Evolutionary conservation across 768 basidiomycete species (phyloP).

Genomic region (Phanerochaete carnosa): DNA sequence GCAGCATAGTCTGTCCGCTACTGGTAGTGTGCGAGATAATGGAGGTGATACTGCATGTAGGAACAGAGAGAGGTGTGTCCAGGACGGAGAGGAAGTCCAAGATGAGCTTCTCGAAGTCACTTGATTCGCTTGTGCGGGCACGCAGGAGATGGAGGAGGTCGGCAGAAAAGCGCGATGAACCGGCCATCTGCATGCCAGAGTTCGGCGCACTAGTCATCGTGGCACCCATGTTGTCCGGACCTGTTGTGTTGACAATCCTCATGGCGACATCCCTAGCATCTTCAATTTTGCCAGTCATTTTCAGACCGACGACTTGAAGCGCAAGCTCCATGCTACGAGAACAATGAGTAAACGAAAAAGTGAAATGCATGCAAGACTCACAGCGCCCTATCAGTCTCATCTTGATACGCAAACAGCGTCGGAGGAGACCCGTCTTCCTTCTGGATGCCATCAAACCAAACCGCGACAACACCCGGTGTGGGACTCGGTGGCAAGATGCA

Average conservation of each 20-base stretch:
- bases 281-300: slow-evolving; percentile 95
- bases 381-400: slow-evolving; percentile 87
- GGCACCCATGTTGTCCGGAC: slow-evolving; percentile 42
- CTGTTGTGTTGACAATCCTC: slow-evolving; percentile 83
- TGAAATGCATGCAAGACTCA: slow-evolving; percentile 38
- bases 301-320: slow-evolving; percentile 90
- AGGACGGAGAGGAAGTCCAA: slow-evolving; percentile 79
- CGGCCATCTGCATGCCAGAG: slow-evolving; percentile 51
- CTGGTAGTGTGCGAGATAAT: slow-evolving; percentile 71
- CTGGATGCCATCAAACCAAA: slow-evolving; percentile 80
- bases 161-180: slow-evolving; percentile 39
- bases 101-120: slow-evolving; percentile 69
- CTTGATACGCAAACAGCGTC: slow-evolving; percentile 83
- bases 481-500: slow-evolving; percentile 85
- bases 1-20: slow-evolving; percentile 83
- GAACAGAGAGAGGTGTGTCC: slow-evolving; percentile 55
- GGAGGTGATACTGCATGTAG: slow-evolving; percentile 40
- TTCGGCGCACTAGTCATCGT: slow-evolving; percentile 8
- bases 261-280: slow-evolving; percentile 92
- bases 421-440: slow-evolving; percentile 56
- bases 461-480: slow-evolving; percentile 80
- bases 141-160: slow-evolving; percentile 59
- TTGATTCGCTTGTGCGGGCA: slow-evolving; percentile 48
- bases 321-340: slow-evolving; percentile 85
- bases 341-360: background rate